phyloP scores from a whole-genome alignment of 2,329 filamentous ascomycete species.

The Metarhizium album region DNA sequence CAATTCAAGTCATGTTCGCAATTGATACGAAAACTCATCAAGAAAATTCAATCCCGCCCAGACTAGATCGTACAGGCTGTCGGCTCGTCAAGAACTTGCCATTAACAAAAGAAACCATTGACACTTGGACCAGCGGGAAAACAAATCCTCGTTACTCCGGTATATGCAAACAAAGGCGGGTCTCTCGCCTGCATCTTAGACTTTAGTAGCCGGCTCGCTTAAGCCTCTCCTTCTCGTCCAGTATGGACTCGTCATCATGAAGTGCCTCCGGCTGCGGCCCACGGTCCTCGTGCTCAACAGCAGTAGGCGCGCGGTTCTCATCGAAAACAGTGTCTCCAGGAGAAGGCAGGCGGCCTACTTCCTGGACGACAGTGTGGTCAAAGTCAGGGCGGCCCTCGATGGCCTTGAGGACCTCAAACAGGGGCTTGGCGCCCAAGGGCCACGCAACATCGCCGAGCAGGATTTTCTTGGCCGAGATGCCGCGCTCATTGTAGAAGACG shows the following conservation, averaged over 20 bases:
- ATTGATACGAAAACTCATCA: too few species aligned
- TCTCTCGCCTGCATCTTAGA: neutral
- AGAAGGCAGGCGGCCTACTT: constrained; percentile 14
- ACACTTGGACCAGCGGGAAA: neutral
- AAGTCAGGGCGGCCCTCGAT: constrained; percentile 23
- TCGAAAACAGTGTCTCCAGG: constrained; percentile 11
- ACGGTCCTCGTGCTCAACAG: constrained; percentile 8
- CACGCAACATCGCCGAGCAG: constrained; percentile 27
- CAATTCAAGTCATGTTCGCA: too few species aligned
- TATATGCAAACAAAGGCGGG: neutral
- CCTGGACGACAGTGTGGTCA: constrained; percentile 16
- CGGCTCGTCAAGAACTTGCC: neutral
- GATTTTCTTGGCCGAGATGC: constrained; percentile 26
- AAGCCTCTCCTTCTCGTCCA: constrained; percentile 18
- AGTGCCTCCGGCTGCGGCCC: neutral
- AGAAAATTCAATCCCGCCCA: neutral
- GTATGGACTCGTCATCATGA: constrained; percentile 10
- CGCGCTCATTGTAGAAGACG: constrained; percentile 56
- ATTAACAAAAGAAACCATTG: neutral
- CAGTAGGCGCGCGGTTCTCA: constrained; percentile 23
- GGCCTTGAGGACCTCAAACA: constrained; percentile 29
- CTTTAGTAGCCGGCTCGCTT: constrained; percentile 5
- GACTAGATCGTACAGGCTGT: neutral
- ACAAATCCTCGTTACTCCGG: neutral
- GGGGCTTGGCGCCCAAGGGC: constrained; percentile 26